Base-by-base conservation (phyloP, 1,284 basidiomycete genomes). In the Pyrrhoderma noxium region DNA sequence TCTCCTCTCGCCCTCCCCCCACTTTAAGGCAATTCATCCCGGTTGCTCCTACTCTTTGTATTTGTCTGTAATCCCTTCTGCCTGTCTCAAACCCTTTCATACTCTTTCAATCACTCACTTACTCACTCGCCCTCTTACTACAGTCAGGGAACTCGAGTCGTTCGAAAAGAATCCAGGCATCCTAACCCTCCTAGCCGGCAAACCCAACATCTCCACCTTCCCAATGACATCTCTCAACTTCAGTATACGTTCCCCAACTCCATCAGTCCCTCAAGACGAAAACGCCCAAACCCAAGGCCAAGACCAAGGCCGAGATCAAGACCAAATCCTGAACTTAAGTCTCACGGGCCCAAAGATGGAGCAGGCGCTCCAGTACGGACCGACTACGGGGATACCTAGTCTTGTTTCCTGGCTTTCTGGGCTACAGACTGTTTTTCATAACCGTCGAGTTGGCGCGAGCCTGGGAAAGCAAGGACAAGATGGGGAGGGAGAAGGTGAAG, bases 201-300 rank as follows among this genome's bases (percentile, higher is more conserved):
- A 89, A 68, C 95, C 95, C 21, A 95, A 95, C 64, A 77, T 85
- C 14, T 70, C 75, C 3, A 89, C 89, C 14, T 98, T 97, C 70
- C 94, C 94, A 0, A 86, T 98, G 65, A 81, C 82, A 5, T 80
- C 81, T 1, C 68, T 96, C 58, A 78, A 74, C 43, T 76, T 88
- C 61, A 77, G 72, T 7, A 68, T 64, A 47, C 71, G 72, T 14
- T 74, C 74, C 18, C 82, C 77, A 1, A 66, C 60, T n/a, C n/a
- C n/a, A n/a, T n/a, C n/a, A n/a, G n/a, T n/a, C n/a, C n/a, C 16
- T n/a, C n/a, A n/a, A n/a, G n/a, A n/a, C n/a, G n/a, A n/a, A n/a
- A n/a, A n/a, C n/a, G n/a, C n/a, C n/a, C n/a, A n/a, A n/a, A n/a
- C n/a, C n/a, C n/a, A n/a, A n/a, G n/a, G n/a, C n/a, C n/a, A n/a